These are phyloP conservation scores for Neoboletus magnificus DNA, from an alignment of 768 basidiomycete genomes.

Conservation along the genomic window DNA sequence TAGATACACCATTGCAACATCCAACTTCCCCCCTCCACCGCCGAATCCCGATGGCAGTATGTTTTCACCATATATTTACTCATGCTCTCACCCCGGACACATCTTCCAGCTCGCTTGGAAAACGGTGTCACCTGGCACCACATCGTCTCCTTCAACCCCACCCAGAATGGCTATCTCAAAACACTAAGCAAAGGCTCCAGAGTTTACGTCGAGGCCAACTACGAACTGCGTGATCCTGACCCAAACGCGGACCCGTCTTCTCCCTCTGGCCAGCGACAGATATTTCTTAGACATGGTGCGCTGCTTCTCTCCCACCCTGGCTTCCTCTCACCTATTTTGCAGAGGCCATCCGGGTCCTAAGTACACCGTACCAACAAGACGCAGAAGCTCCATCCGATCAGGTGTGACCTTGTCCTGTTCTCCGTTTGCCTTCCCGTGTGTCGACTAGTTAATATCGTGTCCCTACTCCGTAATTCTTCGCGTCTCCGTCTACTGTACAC, in stretches of 20 bases:
- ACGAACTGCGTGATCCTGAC: conserved; percentile 73
- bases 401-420: conserved; percentile 6
- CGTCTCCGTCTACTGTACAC: conserved; percentile 18
- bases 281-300: conserved; percentile 78
- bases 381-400: conserved; percentile 18
- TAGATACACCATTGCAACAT: conserved; percentile 79
- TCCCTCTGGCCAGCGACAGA: conserved; percentile 73
- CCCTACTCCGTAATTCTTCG: background rate
- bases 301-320: background rate
- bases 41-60: conserved; percentile 59
- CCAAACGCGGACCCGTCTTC: conserved; percentile 60
- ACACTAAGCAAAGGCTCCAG: conserved; percentile 65
- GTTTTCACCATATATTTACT: conserved; percentile 19
- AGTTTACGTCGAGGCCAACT: conserved; percentile 80
- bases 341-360: conserved; percentile 57
- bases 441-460: conserved; percentile 2
- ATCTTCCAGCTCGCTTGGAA: conserved; percentile 47
- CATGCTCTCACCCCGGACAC: background rate
- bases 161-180: conserved; percentile 59
- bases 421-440: background rate
- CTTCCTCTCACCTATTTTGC: conserved; percentile 8
- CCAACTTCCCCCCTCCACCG: conserved; percentile 56
- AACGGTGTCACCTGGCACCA: conserved; percentile 70
- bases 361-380: conserved; percentile 27
- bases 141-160: conserved; percentile 66